phyloP scores from a whole-genome alignment of 768 basidiomycete species.

The Lactarius sanguifluus region DNA sequence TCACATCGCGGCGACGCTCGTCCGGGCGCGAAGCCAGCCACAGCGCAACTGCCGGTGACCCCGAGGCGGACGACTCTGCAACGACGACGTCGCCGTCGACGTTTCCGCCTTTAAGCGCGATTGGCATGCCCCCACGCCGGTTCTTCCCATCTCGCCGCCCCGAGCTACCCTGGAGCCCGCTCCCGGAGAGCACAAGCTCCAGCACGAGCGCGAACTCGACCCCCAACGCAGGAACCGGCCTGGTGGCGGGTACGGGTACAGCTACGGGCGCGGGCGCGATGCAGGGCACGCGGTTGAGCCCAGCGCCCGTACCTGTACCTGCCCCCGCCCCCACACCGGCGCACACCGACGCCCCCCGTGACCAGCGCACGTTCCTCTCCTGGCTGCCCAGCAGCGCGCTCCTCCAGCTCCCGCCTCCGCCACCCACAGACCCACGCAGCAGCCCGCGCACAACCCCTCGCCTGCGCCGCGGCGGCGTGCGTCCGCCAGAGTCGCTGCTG shows the following conservation, averaged over 20 bases:
- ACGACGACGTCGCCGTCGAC: background rate
- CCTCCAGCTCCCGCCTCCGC: conserved; percentile 17
- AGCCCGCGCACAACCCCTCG: conserved; percentile 43
- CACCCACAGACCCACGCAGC: conserved; percentile 17
- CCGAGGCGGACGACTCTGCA: conserved; percentile 24
- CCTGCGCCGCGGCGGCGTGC: conserved; percentile 64
- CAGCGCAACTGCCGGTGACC: conserved; percentile 4
- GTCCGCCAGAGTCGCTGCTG: conserved; percentile 61
- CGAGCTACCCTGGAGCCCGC: conserved; percentile 23
- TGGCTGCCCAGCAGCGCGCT: conserved; percentile 20
- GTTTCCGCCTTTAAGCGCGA: conserved; percentile 18
- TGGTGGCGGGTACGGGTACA: background rate
- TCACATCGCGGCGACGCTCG: conserved; percentile 63
- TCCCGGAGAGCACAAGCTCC: background rate
- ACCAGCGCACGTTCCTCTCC: conserved; percentile 20
- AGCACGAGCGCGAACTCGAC: background rate
- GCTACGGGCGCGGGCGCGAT: background rate
- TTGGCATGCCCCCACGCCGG: conserved; percentile 20
- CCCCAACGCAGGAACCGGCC: background rate
- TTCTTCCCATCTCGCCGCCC: conserved; percentile 27
- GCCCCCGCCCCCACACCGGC: background rate
- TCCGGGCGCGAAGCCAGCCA: conserved; percentile 39
- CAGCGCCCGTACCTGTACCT: background rate
- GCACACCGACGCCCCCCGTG: conserved; percentile 1
- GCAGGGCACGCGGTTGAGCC: conserved; percentile 10